These are phyloP conservation scores for Scheffersomyces spartinae DNA, from an alignment of 805 yeast species.

Conservation along the genomic window DNA sequence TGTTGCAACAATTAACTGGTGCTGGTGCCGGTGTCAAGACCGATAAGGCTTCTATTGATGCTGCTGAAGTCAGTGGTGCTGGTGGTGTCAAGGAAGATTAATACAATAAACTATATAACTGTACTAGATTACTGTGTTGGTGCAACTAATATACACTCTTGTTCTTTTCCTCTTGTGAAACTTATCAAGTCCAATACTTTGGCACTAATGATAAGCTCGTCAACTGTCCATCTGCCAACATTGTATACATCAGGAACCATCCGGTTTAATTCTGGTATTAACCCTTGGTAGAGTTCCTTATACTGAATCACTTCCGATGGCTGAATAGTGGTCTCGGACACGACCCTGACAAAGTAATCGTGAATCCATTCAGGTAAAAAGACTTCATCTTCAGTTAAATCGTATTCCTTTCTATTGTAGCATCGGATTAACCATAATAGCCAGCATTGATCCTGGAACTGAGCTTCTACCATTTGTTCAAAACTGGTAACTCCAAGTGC, in stretches of 20 bases:
- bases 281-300: slow-evolving; percentile 38
- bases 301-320: slow-evolving; percentile 46
- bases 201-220: slow-evolving; percentile 39
- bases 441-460: slow-evolving; percentile 46
- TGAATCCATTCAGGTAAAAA: slow-evolving; percentile 43
- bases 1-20: slow-evolving; percentile 54
- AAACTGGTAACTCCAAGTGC: slow-evolving; percentile 46
- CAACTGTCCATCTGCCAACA: slow-evolving; percentile 37
- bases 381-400: slow-evolving; percentile 17
- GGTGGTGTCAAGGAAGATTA: slow-evolving; percentile 88
- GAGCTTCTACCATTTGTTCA: slow-evolving; percentile 37
- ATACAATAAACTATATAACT: too few relatives aligned
- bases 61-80: slow-evolving; percentile 73
- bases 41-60: slow-evolving; percentile 78
- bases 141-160: slow-evolving; percentile 29
- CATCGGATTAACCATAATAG: slow-evolving; percentile 54
- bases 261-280: slow-evolving; percentile 36
- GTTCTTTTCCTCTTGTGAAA: slow-evolving; percentile 34
- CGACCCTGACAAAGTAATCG: slow-evolving; percentile 24
- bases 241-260: slow-evolving; percentile 49
- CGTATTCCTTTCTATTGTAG: slow-evolving; percentile 30
- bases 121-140: too few relatives aligned
- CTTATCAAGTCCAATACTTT: slow-evolving; percentile 40
- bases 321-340: slow-evolving; percentile 26
- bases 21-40: slow-evolving; percentile 47